Conservation (phyloP, 441 rosid species). For the Breynia disticha region DNA sequence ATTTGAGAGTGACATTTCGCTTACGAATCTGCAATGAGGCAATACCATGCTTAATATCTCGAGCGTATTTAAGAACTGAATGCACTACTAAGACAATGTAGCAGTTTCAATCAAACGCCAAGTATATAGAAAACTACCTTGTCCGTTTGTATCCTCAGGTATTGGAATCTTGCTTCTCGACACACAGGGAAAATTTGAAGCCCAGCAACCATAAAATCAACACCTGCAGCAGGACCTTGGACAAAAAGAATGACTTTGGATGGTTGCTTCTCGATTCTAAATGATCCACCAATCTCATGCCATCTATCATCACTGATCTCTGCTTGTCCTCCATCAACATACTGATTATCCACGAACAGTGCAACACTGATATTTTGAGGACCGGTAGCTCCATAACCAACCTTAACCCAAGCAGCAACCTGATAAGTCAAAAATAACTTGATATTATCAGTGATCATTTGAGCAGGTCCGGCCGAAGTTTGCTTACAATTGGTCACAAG, state of each 20-base stretch:
- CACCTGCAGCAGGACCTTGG: constrained; percentile 79
- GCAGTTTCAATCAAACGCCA: constrained; percentile 6
- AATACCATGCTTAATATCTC: too few relatives aligned
- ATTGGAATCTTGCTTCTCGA: constrained; percentile 46
- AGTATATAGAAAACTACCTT: constrained; percentile 35
- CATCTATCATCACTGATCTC: constrained; percentile 58
- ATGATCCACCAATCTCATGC: constrained; percentile 80
- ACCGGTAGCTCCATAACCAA: constrained; percentile 43
- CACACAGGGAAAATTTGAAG: constrained; percentile 77
- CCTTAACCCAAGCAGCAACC: constrained; percentile 86
- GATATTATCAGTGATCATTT: constrained; percentile 66
- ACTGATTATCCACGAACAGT: constrained; percentile 70
- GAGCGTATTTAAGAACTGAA: too few relatives aligned
- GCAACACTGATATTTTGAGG: constrained; percentile 83
- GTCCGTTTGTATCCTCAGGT: constrained; percentile 51
- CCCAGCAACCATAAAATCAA: constrained; percentile 70
- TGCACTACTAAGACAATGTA: neutral
- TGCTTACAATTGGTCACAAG: constrained; percentile 61
- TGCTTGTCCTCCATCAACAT: constrained; percentile 86
- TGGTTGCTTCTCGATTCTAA: constrained; percentile 84
- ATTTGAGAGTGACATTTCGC: constrained; percentile 61
- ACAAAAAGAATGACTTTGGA: constrained; percentile 62
- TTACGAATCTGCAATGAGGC: constrained; percentile 49
- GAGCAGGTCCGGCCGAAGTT: constrained; percentile 96
- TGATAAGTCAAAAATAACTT: constrained; percentile 79